phyloP scores from a whole-genome alignment of 192 early-diverging fungal species.

The Coemansia brasiliensis region DNA sequence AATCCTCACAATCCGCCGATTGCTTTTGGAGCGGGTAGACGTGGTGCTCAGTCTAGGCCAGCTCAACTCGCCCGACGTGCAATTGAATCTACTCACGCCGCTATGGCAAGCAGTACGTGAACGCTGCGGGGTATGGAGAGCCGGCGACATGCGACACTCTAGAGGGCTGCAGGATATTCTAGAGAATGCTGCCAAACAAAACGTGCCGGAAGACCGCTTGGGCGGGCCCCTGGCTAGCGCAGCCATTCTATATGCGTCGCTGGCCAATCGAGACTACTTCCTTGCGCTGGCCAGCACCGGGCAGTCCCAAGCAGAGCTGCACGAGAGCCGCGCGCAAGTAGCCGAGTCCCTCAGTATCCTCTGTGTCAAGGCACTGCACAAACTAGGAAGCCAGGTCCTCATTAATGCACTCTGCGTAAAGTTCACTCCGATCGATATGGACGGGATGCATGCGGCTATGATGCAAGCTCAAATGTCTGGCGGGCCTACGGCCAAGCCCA shows the following conservation, averaged over 20 bases:
- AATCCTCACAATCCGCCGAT: slow-evolving; percentile 23
- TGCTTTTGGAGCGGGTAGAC: slow-evolving; percentile 38
- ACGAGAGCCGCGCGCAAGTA: slow-evolving; percentile 41
- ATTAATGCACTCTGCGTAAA: slow-evolving; percentile 39
- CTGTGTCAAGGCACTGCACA: slow-evolving; percentile 44
- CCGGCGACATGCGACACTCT: slow-evolving; percentile 36
- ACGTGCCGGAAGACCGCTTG: background rate
- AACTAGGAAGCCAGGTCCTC: slow-evolving; percentile 19
- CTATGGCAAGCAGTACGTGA: slow-evolving; percentile 33
- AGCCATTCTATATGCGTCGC: slow-evolving; percentile 39
- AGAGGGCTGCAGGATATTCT: slow-evolving; percentile 1
- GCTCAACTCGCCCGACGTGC: slow-evolving; percentile 42
- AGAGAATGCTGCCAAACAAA: slow-evolving; percentile 4
- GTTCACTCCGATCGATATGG: slow-evolving; percentile 35
- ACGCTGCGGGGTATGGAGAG: slow-evolving; percentile 37
- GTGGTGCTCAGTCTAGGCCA: slow-evolving; percentile 38
- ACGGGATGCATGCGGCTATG: slow-evolving; percentile 19
- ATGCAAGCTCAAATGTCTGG: background rate
- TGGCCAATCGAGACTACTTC: slow-evolving; percentile 51
- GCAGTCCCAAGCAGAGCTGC: slow-evolving; percentile 45
- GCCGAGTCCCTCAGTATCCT: slow-evolving; percentile 40
- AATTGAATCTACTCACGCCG: slow-evolving; percentile 43
- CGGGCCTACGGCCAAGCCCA: no score
- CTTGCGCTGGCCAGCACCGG: slow-evolving; percentile 32
- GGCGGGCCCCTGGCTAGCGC: slow-evolving; percentile 38